Percentiles rank a stretch among this genome's conserved stretches.
These are phyloP conservation scores for Termitomyces sp. DNA, from an alignment of 768 basidiomycete genomes.

Conservation along the genomic window DNA sequence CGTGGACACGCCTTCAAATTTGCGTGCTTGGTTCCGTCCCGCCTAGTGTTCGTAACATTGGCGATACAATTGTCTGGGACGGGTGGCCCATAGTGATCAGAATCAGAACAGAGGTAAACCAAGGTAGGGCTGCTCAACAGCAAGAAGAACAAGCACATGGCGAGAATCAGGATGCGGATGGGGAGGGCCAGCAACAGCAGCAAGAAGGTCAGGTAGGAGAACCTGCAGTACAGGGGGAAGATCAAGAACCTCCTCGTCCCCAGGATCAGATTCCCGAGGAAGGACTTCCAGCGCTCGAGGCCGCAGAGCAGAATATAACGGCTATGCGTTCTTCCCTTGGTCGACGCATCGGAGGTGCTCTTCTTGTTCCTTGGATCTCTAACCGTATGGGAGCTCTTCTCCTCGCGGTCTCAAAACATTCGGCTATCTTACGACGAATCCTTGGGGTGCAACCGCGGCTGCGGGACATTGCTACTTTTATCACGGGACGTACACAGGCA, in stretches of 20 bases:
- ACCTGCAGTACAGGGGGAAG: slow-evolving; percentile 14
- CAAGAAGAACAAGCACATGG: not conserved
- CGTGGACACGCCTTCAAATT: slow-evolving; percentile 32
- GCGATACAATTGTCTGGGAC: slow-evolving; percentile 17
- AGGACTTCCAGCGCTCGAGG: slow-evolving; percentile 34
- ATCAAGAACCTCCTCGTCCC: slow-evolving; percentile 6
- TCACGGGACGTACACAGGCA: slow-evolving; percentile 4
- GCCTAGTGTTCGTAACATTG: slow-evolving; percentile 18
- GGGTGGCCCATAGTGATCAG: slow-evolving; percentile 29
- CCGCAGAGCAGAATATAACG: slow-evolving; percentile 53
- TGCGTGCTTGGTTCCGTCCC: slow-evolving; percentile 38
- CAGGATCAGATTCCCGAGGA: slow-evolving; percentile 25
- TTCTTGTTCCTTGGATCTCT: slow-evolving; percentile 63
- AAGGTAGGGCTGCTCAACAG: slow-evolving; percentile 11
- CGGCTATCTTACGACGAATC: slow-evolving; percentile 31
- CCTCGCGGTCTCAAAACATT: slow-evolving; percentile 44
- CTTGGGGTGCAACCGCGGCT: slow-evolving; percentile 27
- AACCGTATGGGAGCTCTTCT: slow-evolving; percentile 59
- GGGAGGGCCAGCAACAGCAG: slow-evolving; percentile 12
- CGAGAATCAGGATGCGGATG: slow-evolving; percentile 18
- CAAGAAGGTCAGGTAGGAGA: slow-evolving; percentile 14
- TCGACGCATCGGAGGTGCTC: slow-evolving; percentile 61
- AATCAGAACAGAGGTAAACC: slow-evolving; percentile 24
- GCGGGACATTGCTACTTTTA: slow-evolving; percentile 7
- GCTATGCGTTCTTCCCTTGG: slow-evolving; percentile 57